A percentile compares a stretch with the other conserved stretches of the same genome.
Conservation (phyloP, 2,329 filamentous ascomycete species). For the Fusarium nodosum region DNA sequence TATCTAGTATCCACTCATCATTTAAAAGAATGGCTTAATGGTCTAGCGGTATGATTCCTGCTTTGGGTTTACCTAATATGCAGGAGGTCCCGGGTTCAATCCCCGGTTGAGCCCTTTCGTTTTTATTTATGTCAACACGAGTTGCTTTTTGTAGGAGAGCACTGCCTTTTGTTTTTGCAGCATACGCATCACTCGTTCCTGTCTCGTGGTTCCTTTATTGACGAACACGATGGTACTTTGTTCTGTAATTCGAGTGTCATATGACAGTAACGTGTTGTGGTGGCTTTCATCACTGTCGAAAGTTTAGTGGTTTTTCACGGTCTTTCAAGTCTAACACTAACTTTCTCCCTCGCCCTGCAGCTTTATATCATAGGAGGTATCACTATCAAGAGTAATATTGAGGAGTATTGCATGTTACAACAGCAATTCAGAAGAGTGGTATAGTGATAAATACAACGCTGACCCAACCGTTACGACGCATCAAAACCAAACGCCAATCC, state of each 20-base stretch:
- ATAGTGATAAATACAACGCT: conserved; percentile 27
- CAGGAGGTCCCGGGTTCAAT: conserved; percentile 63
- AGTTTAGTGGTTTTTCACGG: no score
- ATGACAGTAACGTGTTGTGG: not conserved
- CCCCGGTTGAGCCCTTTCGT: conserved; percentile 53
- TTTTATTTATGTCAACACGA: not conserved
- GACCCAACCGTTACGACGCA: not conserved
- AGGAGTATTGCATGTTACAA: not conserved
- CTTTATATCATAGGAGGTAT: no score
- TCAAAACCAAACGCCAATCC: not conserved
- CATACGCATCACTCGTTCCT: not conserved
- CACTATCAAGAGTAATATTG: not conserved
- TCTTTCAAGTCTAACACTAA: no score
- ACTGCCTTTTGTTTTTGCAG: not conserved
- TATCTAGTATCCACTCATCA: no score
- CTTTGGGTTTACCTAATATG: conserved; percentile 44
- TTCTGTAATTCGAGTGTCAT: no score
- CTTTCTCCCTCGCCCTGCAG: no score
- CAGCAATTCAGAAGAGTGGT: conserved; percentile 22
- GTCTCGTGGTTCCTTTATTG: not conserved
- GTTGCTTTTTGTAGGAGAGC: no score
- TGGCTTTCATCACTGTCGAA: not conserved
- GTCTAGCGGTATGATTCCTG: conserved; percentile 43
- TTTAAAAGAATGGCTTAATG: conserved; percentile 32
- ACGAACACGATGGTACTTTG: no score